Evolutionary conservation across 805 yeast genomes (phyloP).

Genomic region (Kluyveromyces wickerhamii): DNA sequence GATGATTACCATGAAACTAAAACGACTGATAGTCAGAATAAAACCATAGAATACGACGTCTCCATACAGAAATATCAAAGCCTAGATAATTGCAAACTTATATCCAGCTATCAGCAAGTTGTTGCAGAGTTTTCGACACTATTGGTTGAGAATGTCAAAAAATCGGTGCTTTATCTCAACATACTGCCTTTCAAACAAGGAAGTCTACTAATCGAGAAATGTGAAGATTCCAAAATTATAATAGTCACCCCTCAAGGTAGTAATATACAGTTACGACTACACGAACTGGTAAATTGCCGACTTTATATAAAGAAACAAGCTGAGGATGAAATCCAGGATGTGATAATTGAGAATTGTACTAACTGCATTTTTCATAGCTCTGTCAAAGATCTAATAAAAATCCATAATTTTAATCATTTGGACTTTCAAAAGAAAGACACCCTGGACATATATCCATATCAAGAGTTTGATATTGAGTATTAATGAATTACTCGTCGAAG

Average conservation of each 20-base stretch:
- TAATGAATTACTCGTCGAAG: no score
- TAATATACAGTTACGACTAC: conserved; percentile 22
- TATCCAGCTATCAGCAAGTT: background rate
- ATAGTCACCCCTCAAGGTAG: conserved; percentile 11
- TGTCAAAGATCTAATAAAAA: conserved; percentile 9
- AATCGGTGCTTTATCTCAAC: conserved; percentile 12
- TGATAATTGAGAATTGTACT: conserved; percentile 21
- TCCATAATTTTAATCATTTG: conserved; percentile 22
- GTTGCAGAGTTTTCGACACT: conserved; percentile 10
- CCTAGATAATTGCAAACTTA: background rate
- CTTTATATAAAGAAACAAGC: conserved; percentile 9
- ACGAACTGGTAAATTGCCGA: conserved; percentile 17
- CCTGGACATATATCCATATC: no score
- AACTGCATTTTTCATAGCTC: conserved; percentile 16
- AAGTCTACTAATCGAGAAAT: conserved; percentile 18
- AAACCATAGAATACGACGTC: conserved; percentile 1
- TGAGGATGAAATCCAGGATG: conserved; percentile 11
- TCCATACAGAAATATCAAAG: background rate
- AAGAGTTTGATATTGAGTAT: no score
- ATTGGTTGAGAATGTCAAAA: conserved; percentile 11
- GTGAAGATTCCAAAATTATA: conserved; percentile 11
- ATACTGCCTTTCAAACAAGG: conserved; percentile 18
- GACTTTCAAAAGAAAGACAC: background rate
- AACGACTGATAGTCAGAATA: background rate
- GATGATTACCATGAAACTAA: background rate